Evolutionary conservation across 2,329 filamentous ascomycete species (phyloP), one percentile per base, ranked within the genome.

Genomic region (Arthrobotrys sinensis): DNA sequence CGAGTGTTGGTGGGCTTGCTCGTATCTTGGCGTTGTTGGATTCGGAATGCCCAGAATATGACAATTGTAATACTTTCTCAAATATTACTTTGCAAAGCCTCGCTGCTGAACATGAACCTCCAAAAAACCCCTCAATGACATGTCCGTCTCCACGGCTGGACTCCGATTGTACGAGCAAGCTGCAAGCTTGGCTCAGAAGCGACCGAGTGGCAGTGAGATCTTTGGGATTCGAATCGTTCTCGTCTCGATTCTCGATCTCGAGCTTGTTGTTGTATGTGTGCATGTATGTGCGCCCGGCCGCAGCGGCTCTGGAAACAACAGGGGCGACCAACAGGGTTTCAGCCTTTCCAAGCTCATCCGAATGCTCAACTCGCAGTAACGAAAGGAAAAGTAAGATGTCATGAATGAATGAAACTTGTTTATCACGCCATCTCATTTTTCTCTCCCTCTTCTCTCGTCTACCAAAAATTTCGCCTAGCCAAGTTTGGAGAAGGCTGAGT

Each of bases 401-500:
- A 63, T 63, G 55, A 64, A 72, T 72, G 63, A 34, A 34, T 14
- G 48, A 72, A 63, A 67, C 36, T 67, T 43, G 43, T 50, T 55
- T 48, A 46, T 48, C 66, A 57, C 55, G 52, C 28, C 50, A 55
- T 65, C 12, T 48, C 16, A 19, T 48, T 48, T 38, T 40, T 62
- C 28, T 36, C 28, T 53, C 43, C n/a, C 24, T 53, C 34, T 65
- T 28, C 19, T 43, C 14, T 11, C 16, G 19, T 28, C 19, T 60
- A 4, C 28, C 55, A 43, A 66, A 67, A 16, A 75, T 60, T 75
- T 48, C 52, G 70, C 70, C 70, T 75, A 75, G 63, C 70, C 70
- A 75, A 68, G 63, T 63, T 67, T 75, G 63, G 70, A 75, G 63
- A 34, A 67, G 70, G 70, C 70, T 64, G 62, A 63, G 70, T 66